Evolutionary conservation across 306 rosid genomes (phyloP), one percentile per base, ranked within the genome.

Genomic region (Ormosia semicastrata): DNA sequence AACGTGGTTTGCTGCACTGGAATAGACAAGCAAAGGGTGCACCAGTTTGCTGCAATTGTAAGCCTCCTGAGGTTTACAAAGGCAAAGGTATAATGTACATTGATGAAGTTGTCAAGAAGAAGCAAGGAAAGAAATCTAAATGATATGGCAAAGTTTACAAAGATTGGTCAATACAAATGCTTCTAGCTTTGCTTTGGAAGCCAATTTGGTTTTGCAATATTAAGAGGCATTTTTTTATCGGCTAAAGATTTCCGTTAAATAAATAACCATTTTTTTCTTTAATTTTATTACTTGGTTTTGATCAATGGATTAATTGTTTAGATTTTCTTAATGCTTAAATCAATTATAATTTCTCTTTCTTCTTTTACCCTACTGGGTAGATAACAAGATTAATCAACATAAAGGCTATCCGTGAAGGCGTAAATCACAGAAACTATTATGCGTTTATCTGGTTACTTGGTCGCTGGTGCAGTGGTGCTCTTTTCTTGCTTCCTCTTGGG

Each of bases 51-150:
- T 4, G 92, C 13, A 85, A 84, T 74, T 92, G 97, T 78, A 92
- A 91, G 91, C 94, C 97, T 0, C 98, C 97, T 0, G 98, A 94
- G 66, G 97, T 89, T 41, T 94, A 94, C 90, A 94, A 94, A 89
- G 97, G 98, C 82, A 94, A 94, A 79, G 98, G 98, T 6, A 94
- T 94, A 17, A 88, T 92, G 98, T 94, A 92, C 75, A 74, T 74
- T 32, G 97, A 91, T 39, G 97, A 94, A 78, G 92, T 89, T 66
- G 87, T 94, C 37, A 92, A 90, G 88, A 91, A 86, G 87, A 92
- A 94, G 39, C 92, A 86, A 81, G 98, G 97, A 44, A 94, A 94
- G 91, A 94, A 92, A 73, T 92, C 97, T n/a, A 94, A 92, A 82
- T 94, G 76, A 89, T 63, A 47, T 63, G 46, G 11, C 52, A 4